Percentiles rank a stretch among this genome's conserved stretches.
Evolutionary conservation across 1,284 basidiomycete genomes (phyloP).

Genomic region (Trichosporon sp.): DNA sequence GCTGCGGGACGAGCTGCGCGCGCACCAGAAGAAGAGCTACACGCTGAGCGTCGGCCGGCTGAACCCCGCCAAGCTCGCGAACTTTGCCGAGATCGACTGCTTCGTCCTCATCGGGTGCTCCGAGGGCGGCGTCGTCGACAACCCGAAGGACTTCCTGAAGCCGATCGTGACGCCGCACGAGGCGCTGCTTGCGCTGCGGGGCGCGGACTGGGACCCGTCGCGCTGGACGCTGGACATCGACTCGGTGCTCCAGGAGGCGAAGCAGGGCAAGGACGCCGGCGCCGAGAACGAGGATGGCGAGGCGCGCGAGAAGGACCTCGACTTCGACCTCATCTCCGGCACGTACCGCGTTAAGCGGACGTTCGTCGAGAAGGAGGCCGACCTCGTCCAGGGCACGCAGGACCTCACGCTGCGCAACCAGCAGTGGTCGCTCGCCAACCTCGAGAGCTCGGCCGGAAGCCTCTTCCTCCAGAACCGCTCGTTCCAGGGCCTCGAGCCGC

Average conservation of each 20-base stretch:
- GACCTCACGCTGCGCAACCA: constrained; percentile 61
- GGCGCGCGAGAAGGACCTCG: constrained; percentile 58
- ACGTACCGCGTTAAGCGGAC: constrained; percentile 64
- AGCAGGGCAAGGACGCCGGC: constrained; percentile 11
- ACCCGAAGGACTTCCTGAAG: constrained; percentile 69
- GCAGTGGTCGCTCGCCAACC: constrained; percentile 54
- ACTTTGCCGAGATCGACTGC: constrained; percentile 94
- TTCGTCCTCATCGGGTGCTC: constrained; percentile 93
- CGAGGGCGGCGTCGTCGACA: constrained; percentile 84
- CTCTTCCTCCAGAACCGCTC: constrained; percentile 53
- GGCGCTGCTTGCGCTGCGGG: constrained; percentile 71
- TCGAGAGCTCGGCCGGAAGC: constrained; percentile 68
- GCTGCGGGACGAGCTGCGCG: constrained; percentile 63
- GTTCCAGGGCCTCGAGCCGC: constrained; percentile 78
- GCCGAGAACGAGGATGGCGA: constrained; percentile 25
- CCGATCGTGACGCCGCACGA: constrained; percentile 96
- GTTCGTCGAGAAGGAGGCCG: constrained; percentile 15
- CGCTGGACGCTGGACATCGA: constrained; percentile 58
- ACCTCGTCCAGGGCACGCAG: constrained; percentile 8
- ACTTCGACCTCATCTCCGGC: constrained; percentile 83
- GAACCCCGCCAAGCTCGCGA: constrained; percentile 91
- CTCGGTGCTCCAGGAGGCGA: constrained; percentile 28
- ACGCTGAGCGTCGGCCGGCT: constrained; percentile 94
- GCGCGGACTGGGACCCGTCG: constrained; percentile 59
- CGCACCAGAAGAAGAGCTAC: constrained; percentile 78